Conservation (phyloP, 345 rosid species). For the Citrus cavaleriei region DNA sequence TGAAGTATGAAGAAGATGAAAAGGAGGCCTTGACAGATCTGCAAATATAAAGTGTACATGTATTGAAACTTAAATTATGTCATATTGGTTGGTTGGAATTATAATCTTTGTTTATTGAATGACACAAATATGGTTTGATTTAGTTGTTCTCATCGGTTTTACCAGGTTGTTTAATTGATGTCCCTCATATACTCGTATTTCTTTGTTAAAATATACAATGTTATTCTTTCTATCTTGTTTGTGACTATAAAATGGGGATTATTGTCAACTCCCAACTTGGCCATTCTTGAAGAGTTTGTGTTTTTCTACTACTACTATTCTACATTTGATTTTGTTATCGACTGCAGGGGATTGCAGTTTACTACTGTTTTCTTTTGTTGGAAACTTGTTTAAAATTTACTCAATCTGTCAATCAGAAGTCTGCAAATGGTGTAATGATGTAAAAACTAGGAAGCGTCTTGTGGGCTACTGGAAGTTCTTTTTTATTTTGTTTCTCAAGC, state of each 20-base stretch:
- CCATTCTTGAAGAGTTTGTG: not conserved
- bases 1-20: slow-evolving; percentile 24
- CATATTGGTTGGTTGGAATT: slow-evolving; percentile 15
- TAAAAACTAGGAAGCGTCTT: not conserved
- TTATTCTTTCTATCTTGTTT: not conserved
- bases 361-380: not conserved
- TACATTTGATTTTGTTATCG: not conserved
- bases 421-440: not conserved
- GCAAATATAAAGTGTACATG: slow-evolving; percentile 36
- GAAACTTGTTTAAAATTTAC: not conserved
- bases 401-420: not conserved
- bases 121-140: not conserved
- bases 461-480: not conserved
- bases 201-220: not conserved
- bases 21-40: slow-evolving; percentile 10
- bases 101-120: slow-evolving; percentile 12
- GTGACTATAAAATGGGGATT: not conserved
- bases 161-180: not conserved
- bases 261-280: not conserved
- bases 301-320: not conserved
- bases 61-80: slow-evolving; percentile 23
- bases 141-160: not conserved
- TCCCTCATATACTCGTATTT: not conserved
- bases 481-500: not conserved
- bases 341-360: not conserved